A percentile compares a stretch with the other conserved stretches of the same genome.
phyloP scores from a whole-genome alignment of 305 asterid species.

The Plantago coronopus region DNA sequence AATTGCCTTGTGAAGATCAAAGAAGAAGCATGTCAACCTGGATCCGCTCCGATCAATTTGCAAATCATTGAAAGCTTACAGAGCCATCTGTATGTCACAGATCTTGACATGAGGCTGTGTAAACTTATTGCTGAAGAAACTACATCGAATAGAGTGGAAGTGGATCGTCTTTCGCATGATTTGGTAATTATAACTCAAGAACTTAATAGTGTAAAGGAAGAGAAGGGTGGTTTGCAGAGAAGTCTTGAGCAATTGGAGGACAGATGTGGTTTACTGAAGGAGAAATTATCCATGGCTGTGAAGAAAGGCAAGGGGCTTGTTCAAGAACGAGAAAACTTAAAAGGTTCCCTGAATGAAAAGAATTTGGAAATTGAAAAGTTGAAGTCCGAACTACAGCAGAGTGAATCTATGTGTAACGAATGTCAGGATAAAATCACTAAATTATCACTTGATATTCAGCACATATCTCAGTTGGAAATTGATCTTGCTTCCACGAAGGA shows the following conservation, averaged over 20 bases:
- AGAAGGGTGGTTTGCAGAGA: constrained; percentile 54
- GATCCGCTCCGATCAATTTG: constrained; percentile 37
- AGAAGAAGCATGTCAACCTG: constrained; percentile 40
- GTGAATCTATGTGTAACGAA: constrained; percentile 39
- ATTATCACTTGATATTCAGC: constrained; percentile 55
- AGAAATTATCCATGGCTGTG: constrained; percentile 88
- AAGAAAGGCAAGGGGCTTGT: constrained; percentile 96
- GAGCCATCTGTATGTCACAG: constrained; percentile 58
- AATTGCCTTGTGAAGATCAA: constrained; percentile 61
- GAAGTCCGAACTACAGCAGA: constrained; percentile 60
- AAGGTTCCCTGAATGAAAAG: constrained; percentile 61
- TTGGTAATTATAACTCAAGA: constrained; percentile 45
- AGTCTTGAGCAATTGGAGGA: constrained; percentile 73
- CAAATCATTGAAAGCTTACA: constrained; percentile 54
- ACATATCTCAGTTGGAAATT: constrained; percentile 51
- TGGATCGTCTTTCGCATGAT: constrained; percentile 46
- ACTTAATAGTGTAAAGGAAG: constrained; percentile 47
- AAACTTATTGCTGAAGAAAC: constrained; percentile 61
- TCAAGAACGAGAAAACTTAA: constrained; percentile 88
- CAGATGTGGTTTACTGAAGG: constrained; percentile 69
- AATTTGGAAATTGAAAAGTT: constrained; percentile 60
- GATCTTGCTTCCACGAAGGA: constrained; percentile 51
- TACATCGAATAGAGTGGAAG: constrained; percentile 39
- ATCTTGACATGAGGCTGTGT: constrained; percentile 59
- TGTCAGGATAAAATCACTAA: constrained; percentile 57